A percentile compares a stretch with the other conserved stretches of the same genome.
These are phyloP conservation scores for Tolypocladium nubicola DNA, from an alignment of 2,329 filamentous ascomycete genomes.

Conservation along the genomic window DNA sequence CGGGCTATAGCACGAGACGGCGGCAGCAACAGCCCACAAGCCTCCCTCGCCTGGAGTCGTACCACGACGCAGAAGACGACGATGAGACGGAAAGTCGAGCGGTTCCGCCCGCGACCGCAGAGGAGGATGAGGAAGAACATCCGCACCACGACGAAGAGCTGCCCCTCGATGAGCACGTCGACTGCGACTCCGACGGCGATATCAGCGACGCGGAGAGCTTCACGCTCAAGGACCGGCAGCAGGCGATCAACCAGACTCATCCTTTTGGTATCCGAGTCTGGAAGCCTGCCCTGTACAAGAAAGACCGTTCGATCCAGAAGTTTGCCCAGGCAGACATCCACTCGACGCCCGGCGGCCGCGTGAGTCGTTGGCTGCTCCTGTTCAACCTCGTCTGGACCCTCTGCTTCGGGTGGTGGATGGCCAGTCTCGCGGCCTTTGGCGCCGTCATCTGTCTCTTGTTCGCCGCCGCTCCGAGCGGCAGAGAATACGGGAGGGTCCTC, in stretches of 20 bases:
- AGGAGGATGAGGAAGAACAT: constrained; percentile 12
- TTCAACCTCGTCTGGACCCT: constrained; percentile 90
- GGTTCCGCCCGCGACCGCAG: constrained; percentile 6
- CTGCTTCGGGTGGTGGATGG: constrained; percentile 94
- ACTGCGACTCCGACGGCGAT: constrained; percentile 58
- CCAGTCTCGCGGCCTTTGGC: constrained; percentile 61
- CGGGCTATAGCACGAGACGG: constrained; percentile 20
- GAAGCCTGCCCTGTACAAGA: constrained; percentile 98
- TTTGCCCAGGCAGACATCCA: constrained; percentile 95
- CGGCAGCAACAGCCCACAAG: constrained; percentile 19
- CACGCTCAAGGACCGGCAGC: constrained; percentile 89
- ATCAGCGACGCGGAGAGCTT: constrained; percentile 94
- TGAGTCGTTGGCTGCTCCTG: constrained; percentile 72
- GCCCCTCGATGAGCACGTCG: constrained; percentile 35
- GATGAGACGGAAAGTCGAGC: constrained; percentile 11
- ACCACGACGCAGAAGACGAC: constrained; percentile 10
- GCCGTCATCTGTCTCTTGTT: constrained; percentile 72
- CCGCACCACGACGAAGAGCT: constrained; percentile 25
- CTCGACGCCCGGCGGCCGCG: constrained; percentile 79
- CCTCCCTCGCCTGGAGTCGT: constrained; percentile 33
- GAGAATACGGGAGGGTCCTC: constrained; percentile 77
- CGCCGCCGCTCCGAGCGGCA: constrained; percentile 66
- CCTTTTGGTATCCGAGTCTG: constrained; percentile 97
- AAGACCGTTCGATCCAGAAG: constrained; percentile 90
- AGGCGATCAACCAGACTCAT: constrained; percentile 97